Percentiles rank a stretch among this genome's conserved stretches.
Evolutionary conservation across 1,284 basidiomycete species (phyloP).

Genomic region (Cryptococcus floricola): DNA sequence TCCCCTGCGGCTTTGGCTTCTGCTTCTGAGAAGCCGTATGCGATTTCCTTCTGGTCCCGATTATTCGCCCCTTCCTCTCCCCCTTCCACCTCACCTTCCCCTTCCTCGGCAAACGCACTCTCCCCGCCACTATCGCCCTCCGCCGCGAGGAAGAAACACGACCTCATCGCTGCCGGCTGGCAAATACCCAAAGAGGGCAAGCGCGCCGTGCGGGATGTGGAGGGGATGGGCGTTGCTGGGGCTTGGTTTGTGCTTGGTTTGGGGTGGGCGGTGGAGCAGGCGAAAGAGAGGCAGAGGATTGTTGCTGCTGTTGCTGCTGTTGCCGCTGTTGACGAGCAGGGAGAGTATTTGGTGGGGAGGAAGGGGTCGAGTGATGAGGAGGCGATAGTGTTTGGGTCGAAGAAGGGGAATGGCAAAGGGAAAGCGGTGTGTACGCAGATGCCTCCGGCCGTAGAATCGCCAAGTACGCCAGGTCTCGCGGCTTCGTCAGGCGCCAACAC

Average conservation of each 20-base stretch:
- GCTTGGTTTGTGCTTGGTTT: constrained; percentile 43
- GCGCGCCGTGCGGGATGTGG: constrained; percentile 36
- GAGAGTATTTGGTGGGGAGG: not conserved
- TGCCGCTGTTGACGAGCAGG: too few relatives aligned
- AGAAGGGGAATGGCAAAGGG: not conserved
- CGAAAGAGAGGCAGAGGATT: constrained; percentile 13
- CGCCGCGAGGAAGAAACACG: constrained; percentile 4
- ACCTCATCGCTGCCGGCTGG: constrained; percentile 32
- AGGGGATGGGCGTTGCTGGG: constrained; percentile 41
- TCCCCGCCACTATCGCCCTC: not conserved
- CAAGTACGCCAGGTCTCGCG: too few relatives aligned
- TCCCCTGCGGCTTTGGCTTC: not conserved
- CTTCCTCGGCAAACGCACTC: not conserved
- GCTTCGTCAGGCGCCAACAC: too few relatives aligned
- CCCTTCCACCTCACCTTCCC: not conserved
- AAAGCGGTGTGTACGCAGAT: not conserved
- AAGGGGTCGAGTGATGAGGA: not conserved
- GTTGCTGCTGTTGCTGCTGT: too few relatives aligned
- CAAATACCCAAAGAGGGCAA: constrained; percentile 40
- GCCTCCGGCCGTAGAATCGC: too few relatives aligned
- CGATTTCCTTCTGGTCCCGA: not conserved
- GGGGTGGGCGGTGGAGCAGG: constrained; percentile 34
- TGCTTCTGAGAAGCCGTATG: not conserved
- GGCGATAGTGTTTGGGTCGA: not conserved
- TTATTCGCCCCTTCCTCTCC: not conserved